Conservation (phyloP, 495 filamentous ascomycete species). For the Pyrenopolyporus hunteri region DNA sequence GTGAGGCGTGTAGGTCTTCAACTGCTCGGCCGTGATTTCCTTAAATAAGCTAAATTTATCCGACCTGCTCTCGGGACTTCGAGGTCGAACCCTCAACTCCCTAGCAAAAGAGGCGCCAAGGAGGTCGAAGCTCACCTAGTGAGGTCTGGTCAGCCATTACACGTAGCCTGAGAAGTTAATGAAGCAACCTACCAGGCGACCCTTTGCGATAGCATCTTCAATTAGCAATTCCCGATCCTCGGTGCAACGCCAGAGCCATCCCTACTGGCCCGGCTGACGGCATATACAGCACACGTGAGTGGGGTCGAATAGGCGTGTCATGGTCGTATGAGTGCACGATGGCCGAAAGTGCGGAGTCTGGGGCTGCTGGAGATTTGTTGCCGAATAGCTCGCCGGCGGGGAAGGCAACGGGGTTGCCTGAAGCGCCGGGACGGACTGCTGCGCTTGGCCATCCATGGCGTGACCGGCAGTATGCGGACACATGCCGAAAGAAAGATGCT, state of each 20-base stretch:
- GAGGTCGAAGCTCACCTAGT: constrained; percentile 33
- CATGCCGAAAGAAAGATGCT: not conserved
- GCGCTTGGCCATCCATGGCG: not conserved
- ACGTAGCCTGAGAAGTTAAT: constrained; percentile 33
- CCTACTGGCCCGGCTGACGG: constrained; percentile 51
- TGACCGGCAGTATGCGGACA: not conserved
- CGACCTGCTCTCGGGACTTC: constrained; percentile 46
- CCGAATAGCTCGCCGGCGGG: not conserved
- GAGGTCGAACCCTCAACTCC: constrained; percentile 38
- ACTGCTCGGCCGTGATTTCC: constrained; percentile 57
- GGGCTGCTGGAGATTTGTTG: not conserved
- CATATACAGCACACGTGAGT: constrained; percentile 61
- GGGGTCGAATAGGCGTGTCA: constrained; percentile 60
- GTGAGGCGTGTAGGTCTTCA: constrained; percentile 49
- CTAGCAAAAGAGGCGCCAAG: constrained; percentile 11
- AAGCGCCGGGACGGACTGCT: no score
- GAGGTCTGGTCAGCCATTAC: constrained; percentile 7
- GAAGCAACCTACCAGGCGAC: constrained; percentile 39
- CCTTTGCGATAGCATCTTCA: constrained; percentile 43
- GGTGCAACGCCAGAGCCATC: constrained; percentile 72
- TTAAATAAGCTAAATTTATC: constrained; percentile 51
- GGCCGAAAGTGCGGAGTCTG: constrained; percentile 29
- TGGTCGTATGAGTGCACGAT: constrained; percentile 64
- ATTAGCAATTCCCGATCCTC: constrained; percentile 61
- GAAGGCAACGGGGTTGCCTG: not conserved